Percentiles rank a stretch among this genome's conserved stretches.
phyloP scores from a whole-genome alignment of 352 stramenopile species.

The Globisporangium yorkense region DNA sequence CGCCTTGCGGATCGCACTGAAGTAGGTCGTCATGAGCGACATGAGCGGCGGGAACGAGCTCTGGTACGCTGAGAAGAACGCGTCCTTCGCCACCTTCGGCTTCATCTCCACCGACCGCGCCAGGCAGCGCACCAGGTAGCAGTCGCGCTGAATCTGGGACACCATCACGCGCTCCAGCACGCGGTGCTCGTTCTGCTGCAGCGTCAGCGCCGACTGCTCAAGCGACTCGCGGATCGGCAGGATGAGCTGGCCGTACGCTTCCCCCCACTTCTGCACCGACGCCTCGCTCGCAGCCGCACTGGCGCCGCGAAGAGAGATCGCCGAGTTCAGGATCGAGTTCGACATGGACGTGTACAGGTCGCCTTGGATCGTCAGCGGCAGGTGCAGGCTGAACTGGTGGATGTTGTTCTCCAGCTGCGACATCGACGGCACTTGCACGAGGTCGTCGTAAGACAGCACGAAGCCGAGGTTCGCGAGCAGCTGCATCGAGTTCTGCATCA shows the following conservation, averaged over 20 bases:
- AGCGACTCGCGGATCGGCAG: constrained; percentile 68
- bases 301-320: constrained; percentile 44
- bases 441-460: constrained; percentile 64
- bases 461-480: constrained; percentile 58
- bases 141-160: constrained; percentile 61
- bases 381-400: constrained; percentile 65
- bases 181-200: constrained; percentile 72
- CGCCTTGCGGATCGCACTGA: constrained; percentile 55
- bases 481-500: constrained; percentile 69
- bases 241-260: constrained; percentile 51
- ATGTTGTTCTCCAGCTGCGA: constrained; percentile 58
- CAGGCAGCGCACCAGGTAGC: constrained; percentile 60
- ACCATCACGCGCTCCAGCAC: constrained; percentile 63
- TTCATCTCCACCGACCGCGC: constrained; percentile 67
- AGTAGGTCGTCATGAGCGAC: constrained; percentile 63
- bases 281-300: constrained; percentile 12
- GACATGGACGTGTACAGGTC: constrained; percentile 78
- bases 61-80: constrained; percentile 65
- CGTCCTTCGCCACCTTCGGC: constrained; percentile 68
- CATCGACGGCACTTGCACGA: constrained; percentile 65
- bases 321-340: constrained; percentile 73
- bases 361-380: constrained; percentile 64
- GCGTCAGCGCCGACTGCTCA: constrained; percentile 50
- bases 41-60: constrained; percentile 48
- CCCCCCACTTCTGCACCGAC: constrained; percentile 39